A percentile compares a stretch with the other conserved stretches of the same genome.
Evolutionary conservation across 345 rosid species (phyloP).

Genomic region (Lenwebbia sp.): DNA sequence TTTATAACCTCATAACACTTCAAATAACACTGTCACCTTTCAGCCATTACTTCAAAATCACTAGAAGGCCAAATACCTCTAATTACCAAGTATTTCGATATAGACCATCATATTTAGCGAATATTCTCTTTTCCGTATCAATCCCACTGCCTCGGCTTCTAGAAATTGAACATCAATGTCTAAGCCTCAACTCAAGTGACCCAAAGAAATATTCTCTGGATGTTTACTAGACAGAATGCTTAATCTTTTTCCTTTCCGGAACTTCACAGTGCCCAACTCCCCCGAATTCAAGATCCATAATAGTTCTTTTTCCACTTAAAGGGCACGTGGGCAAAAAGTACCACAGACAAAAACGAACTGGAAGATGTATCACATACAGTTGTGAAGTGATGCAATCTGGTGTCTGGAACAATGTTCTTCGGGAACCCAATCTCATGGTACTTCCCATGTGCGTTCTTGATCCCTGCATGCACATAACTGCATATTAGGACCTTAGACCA

Average conservation of each 20-base stretch:
- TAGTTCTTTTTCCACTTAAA: not conserved
- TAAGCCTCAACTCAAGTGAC: not conserved
- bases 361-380: constrained; percentile 36
- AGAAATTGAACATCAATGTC: not conserved
- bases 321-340: not conserved
- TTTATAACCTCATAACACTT: not conserved
- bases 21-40: not conserved
- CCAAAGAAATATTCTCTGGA: not conserved
- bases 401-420: constrained; percentile 62
- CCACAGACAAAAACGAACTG: not conserved
- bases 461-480: constrained; percentile 35
- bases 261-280: not conserved
- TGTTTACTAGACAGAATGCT: not conserved
- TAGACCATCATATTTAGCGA: not conserved
- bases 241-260: not conserved
- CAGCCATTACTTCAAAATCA: not conserved
- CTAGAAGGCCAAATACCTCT: not conserved
- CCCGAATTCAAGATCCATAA: not conserved
- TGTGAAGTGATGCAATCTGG: constrained; percentile 73
- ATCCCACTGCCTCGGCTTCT: not conserved
- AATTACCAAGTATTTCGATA: not conserved
- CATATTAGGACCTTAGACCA: not conserved
- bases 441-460: constrained; percentile 99
- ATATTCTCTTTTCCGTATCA: not conserved
- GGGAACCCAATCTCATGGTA: constrained; percentile 94